Evolutionary conservation across 2,329 filamentous ascomycete genomes (phyloP).

Genomic region (Fusarium sp.): DNA sequence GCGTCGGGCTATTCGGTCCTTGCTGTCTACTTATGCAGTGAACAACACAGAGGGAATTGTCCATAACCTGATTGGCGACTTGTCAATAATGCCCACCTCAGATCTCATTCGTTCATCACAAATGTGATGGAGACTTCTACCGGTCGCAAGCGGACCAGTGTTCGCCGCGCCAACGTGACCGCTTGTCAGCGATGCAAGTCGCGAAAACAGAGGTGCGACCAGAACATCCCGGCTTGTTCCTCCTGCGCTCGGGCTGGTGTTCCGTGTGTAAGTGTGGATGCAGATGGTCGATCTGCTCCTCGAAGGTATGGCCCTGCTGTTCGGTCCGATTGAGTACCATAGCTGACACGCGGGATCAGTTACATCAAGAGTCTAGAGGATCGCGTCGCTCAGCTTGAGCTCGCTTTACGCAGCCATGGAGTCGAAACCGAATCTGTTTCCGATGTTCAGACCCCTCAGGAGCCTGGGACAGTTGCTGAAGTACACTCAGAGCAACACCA

Average conservation of each 20-base stretch:
- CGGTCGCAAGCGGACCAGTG: conserved; percentile 12
- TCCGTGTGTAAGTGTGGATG: conserved; percentile 29
- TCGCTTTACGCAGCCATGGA: conserved; percentile 1
- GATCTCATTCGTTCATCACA: background rate
- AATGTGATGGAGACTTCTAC: background rate
- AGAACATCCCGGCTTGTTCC: conserved; percentile 35
- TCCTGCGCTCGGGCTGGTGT: conserved; percentile 25
- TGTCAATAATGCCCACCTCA: background rate
- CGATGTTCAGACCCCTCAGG: background rate
- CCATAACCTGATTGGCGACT: background rate
- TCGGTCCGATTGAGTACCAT: background rate
- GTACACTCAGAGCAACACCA: background rate
- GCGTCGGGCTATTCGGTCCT: background rate
- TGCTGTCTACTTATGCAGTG: background rate
- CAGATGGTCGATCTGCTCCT: conserved; percentile 23
- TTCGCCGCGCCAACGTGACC: conserved; percentile 35
- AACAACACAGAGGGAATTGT: background rate
- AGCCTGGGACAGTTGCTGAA: background rate
- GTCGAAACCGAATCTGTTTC: conserved; percentile 8
- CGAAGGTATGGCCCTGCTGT: conserved; percentile 13
- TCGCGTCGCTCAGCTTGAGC: conserved; percentile 38
- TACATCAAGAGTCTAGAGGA: conserved; percentile 43
- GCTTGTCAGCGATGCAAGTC: conserved; percentile 32
- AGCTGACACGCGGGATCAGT: background rate
- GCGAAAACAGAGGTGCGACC: conserved; percentile 38